phyloP scores from a whole-genome alignment of 345 rosid species.

The Eutrema yunnanense region DNA sequence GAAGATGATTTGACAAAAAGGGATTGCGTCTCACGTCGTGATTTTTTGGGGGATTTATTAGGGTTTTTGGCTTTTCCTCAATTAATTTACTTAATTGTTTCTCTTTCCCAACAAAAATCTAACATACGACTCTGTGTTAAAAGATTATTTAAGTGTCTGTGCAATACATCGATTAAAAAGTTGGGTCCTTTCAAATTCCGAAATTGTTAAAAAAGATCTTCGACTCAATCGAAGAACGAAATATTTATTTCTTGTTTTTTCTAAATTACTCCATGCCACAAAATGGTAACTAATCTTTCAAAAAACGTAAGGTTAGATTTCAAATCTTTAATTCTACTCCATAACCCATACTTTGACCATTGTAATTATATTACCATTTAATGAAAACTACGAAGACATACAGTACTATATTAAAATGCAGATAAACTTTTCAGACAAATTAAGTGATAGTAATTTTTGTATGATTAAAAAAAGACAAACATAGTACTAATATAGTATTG shows the following conservation, averaged over 20 bases:
- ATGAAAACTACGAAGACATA: not conserved
- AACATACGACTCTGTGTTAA: constrained; percentile 16
- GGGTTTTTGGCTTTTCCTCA: constrained; percentile 27
- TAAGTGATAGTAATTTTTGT: not conserved
- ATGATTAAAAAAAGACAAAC: not conserved
- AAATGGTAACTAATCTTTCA: constrained; percentile 30
- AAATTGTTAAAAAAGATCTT: not conserved
- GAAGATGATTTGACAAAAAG: constrained; percentile 11
- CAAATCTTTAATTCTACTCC: constrained; percentile 16
- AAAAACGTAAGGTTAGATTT: constrained; percentile 18
- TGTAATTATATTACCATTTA: constrained; percentile 1
- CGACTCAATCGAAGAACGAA: not conserved
- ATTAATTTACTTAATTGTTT: constrained; percentile 9
- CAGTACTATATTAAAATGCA: not conserved
- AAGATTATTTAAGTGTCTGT: not conserved
- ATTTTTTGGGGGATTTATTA: constrained; percentile 25
- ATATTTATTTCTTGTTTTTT: not conserved
- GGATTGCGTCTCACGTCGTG: constrained; percentile 33
- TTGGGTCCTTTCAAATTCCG: not conserved
- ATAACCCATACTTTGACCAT: constrained; percentile 10
- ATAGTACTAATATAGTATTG: too few species aligned
- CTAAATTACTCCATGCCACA: constrained; percentile 9
- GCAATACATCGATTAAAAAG: not conserved
- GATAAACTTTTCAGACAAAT: not conserved
- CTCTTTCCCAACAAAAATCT: constrained; percentile 3